A percentile compares a stretch with the other conserved stretches of the same genome.
Conservation (phyloP, 305 asterid genomes). For the Rubia peregrina region DNA sequence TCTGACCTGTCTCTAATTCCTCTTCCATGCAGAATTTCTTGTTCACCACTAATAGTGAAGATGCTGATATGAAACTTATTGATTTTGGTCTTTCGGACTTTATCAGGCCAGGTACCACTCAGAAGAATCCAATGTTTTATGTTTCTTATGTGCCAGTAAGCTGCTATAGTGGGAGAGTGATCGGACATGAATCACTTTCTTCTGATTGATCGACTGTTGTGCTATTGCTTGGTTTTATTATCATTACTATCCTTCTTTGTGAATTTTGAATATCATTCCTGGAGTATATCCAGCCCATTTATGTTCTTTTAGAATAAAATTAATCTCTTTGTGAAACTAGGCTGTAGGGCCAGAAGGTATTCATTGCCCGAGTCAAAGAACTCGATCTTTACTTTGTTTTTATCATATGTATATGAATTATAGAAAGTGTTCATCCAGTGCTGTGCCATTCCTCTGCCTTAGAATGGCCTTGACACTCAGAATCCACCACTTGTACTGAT, state of each 20-base stretch:
- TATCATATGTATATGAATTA: not conserved
- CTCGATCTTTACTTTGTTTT: not conserved
- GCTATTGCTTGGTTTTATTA: not conserved
- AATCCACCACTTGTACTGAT: not conserved
- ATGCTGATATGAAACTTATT: conserved; percentile 86
- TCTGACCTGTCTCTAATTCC: conserved; percentile 15
- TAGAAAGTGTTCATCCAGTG: not conserved
- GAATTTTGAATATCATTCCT: conserved; percentile 2
- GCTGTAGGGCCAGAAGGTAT: not conserved
- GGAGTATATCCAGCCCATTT: not conserved
- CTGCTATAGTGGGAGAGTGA: not conserved
- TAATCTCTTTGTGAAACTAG: not conserved
- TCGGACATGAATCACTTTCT: not conserved
- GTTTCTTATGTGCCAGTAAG: not conserved
- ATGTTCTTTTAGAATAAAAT: not conserved
- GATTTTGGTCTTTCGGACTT: conserved; percentile 98
- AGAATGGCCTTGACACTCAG: not conserved
- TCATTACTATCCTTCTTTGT: not conserved
- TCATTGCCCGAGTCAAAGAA: not conserved
- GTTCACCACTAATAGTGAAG: conserved; percentile 73
- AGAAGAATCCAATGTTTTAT: not conserved
- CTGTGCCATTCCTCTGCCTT: not conserved
- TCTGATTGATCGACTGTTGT: not conserved
- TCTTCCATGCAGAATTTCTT: conserved; percentile 59
- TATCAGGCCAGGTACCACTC: conserved; percentile 68